phyloP scores from a whole-genome alignment of 2,329 filamentous ascomycete species.

The Zelopaecilomyces penicillatus region DNA sequence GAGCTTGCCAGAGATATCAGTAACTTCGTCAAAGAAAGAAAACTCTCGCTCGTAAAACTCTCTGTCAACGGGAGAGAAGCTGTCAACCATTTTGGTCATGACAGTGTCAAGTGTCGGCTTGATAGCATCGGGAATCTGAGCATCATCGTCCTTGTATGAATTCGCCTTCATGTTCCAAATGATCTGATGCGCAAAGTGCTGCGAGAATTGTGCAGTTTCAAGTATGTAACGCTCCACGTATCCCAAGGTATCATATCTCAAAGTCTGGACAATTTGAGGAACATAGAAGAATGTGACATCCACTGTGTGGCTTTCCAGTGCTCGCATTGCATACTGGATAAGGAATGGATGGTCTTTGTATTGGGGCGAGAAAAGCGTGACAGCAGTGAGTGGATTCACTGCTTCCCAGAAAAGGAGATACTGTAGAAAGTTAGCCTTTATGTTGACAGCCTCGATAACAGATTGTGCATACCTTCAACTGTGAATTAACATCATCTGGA shows the following conservation, averaged over 20 bases:
- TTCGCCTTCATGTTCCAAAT: constrained; percentile 99
- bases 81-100: constrained; percentile 71
- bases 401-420: constrained; percentile 90
- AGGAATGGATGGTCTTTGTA: constrained; percentile 90
- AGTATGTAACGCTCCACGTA: constrained; percentile 96
- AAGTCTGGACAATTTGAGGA: constrained; percentile 90
- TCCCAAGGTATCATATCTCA: constrained; percentile 85
- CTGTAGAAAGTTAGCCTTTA: constrained; percentile 30
- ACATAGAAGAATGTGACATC: constrained; percentile 99
- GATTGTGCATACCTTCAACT: constrained; percentile 60
- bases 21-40: constrained; percentile 96
- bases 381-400: constrained; percentile 84
- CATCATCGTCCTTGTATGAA: constrained; percentile 94
- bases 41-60: constrained; percentile 93
- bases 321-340: constrained; percentile 93
- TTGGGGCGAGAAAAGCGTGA: constrained; percentile 85
- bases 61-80: constrained; percentile 71
- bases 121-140: constrained; percentile 76
- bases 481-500: constrained; percentile 65
- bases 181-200: constrained; percentile 96
- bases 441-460: not conserved
- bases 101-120: constrained; percentile 92
- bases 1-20: constrained; percentile 87
- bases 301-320: constrained; percentile 87
- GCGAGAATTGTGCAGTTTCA: constrained; percentile 95